Conservation (phyloP, 805 yeast species). For the Peterozyma xylosa region DNA sequence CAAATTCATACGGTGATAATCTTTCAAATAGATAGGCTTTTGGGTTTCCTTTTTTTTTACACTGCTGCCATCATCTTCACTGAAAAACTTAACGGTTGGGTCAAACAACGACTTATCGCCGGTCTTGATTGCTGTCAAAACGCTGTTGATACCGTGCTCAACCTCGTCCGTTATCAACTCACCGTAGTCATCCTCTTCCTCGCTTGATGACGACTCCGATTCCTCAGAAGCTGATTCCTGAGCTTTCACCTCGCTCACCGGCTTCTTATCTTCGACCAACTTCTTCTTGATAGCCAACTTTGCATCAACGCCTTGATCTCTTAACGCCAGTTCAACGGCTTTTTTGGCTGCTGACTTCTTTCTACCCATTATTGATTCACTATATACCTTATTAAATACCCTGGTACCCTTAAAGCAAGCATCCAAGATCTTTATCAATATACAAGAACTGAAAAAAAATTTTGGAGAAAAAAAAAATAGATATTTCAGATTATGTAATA, state of each 20-base stretch:
- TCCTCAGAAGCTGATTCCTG: slow-evolving; percentile 12
- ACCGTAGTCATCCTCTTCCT: slow-evolving; percentile 89
- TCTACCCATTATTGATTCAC: slow-evolving; percentile 53
- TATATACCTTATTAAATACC: no score
- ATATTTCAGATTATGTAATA: no score
- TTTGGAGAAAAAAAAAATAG: no score
- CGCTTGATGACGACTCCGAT: slow-evolving; percentile 33
- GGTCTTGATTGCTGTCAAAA: slow-evolving; percentile 58
- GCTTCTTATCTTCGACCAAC: slow-evolving; percentile 16
- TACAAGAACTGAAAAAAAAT: no score
- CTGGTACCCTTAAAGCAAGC: no score
- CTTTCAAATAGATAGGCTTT: slow-evolving; percentile 84
- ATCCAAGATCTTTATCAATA: no score
- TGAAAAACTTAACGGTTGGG: slow-evolving; percentile 66
- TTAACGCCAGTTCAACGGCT: slow-evolving; percentile 42
- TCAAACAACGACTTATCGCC: slow-evolving; percentile 64
- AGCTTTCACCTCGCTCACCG: slow-evolving; percentile 19
- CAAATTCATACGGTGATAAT: slow-evolving; percentile 81
- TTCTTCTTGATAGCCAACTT: neutral
- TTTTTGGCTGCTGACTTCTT: slow-evolving; percentile 78
- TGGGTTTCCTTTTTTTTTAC: slow-evolving; percentile 24
- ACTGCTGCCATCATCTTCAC: slow-evolving; percentile 44
- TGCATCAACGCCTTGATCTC: slow-evolving; percentile 9
- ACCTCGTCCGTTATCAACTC: slow-evolving; percentile 82
- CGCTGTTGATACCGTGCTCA: slow-evolving; percentile 69